Percentiles rank a stretch among this genome's conserved stretches.
Evolutionary conservation across 179 eudicot genomes (phyloP).

Genomic region (Beta corolliflora): DNA sequence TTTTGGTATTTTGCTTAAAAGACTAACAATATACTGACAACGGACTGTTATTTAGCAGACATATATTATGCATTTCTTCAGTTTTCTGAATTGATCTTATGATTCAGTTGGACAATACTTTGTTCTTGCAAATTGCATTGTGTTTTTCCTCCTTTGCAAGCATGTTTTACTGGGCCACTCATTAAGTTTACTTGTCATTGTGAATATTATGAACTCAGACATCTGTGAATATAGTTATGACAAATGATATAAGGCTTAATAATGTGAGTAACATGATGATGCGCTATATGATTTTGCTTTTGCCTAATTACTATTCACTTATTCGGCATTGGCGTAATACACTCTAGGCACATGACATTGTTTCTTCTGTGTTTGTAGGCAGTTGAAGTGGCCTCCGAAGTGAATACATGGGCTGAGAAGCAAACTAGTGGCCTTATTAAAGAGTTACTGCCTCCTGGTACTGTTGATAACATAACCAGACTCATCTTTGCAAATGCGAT

Average conservation of each 20-base stretch:
- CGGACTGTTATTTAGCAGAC: not conserved
- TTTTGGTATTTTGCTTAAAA: not conserved
- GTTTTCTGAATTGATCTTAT: too few species aligned
- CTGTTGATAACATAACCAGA: slow-evolving; percentile 19
- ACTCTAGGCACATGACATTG: not conserved
- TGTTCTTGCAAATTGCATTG: not conserved
- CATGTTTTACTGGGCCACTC: not conserved
- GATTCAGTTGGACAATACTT: not conserved
- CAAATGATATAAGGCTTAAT: not conserved
- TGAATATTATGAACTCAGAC: not conserved
- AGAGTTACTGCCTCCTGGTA: slow-evolving; percentile 30
- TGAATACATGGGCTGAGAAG: slow-evolving; percentile 45
- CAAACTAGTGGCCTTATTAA: slow-evolving; percentile 40
- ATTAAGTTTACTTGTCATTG: not conserved
- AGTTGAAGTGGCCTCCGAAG: slow-evolving; percentile 24
- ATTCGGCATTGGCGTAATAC: too few species aligned
- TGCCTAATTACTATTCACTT: too few species aligned
- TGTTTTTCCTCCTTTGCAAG: not conserved
- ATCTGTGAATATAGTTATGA: not conserved
- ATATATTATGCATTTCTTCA: not conserved
- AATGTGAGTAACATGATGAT: too few species aligned
- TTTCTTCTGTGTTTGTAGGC: slow-evolving; percentile 23
- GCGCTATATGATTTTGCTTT: not conserved
- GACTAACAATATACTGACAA: not conserved
- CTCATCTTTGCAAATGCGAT: slow-evolving; percentile 44